Base-by-base conservation (phyloP, 225 moss, liverwort and hornwort genomes). In the Physcomitrium patens region DNA sequence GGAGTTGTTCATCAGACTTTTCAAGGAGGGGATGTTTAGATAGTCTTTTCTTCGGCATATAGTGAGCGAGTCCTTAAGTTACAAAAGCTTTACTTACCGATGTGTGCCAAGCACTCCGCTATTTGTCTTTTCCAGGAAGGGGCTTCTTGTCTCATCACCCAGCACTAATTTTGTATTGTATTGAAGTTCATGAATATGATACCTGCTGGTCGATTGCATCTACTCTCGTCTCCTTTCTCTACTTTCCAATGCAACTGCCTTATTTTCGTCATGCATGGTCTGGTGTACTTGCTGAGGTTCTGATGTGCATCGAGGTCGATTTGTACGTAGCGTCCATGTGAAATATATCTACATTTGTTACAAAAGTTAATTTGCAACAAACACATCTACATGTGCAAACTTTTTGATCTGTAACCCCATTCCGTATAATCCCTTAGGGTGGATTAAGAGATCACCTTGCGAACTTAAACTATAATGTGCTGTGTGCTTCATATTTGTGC, bases 151-250 rank as follows among this genome's bases (percentile, higher is more conserved):
- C 66, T 60, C 58, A 47, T 71, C 28, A 62, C 47, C 47, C 67
- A 74, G 62, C 78, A 66, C 85, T 82, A 57, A 70, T 76, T 79
- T 77, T 86, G 85, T 79, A 70, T 77, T 63, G 18, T 82, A 56
- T 67, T 56, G 17, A 72, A 47, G 41, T 19, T 70, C 47, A 70
- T 63, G 46, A 81, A 48, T 61, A 69, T 64, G 26, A 64, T 27
- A 67, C 24, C 63, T 42, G 75, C 13, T 78, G 26, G 42, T 19
- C 41, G 63, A 68, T 63, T 65, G 47, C 67, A 18, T 7, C 63
- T 63, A 19, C 58, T 20, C 18, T 59, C 22, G 9, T 46, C 20
- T 20, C 7, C 13, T 59, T 41, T 62, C 5, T 47, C 57, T 28
- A 47, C 44, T 19, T 10, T 63, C 17, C 51, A 2, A 1, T 60